Base-by-base conservation (phyloP, 371 early-diverging fungal genomes). In the Blakeslea trispora region DNA sequence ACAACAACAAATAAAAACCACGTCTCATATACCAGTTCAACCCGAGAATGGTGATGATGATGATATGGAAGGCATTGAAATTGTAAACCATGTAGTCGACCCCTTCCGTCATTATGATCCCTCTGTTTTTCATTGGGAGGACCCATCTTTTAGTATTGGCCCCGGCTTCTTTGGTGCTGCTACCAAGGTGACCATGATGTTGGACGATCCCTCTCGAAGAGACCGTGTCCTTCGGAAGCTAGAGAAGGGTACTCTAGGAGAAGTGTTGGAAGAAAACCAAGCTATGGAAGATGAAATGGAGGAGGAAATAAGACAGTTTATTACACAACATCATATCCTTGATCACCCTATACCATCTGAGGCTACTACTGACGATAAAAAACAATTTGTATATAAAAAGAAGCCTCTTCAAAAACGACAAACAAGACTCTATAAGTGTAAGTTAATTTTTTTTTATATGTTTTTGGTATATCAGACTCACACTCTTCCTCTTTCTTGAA, bases 401-500 rank as follows among this genome's bases (percentile, higher is more conserved):
- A 62, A 52, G 40, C 57, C 63, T 11, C 45, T 57, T 17, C 57
- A 62, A 28, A 51, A 52, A 35, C 13, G 63, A 43, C 63, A 62
- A 37, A 62, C 63, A 11, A 56, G 51, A 7, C 17, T 62, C 42
- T 52, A 42, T 48, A 62, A 62, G 47, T 40, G 63, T 62, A 57
- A 57, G 52, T 43, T n/a, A n/a, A n/a, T n/a, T n/a, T n/a, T n/a
- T n/a, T n/a, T 2, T 2, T 37, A 37, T 34, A 34, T 49, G 3
- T 17, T 35, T 21, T 18, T 32, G 11, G 7, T 28, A 3, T 28
- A 28, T 28, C 5, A 28, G 5, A 28, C 28, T 28, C 5, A 28
- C 7, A 28, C 28, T 7, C 28, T 28, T 28, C 7, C 7, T 3
- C 7, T 28, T 28, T 28, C 28, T 28, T 28, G n/a, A n/a, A n/a